Base-by-base conservation (phyloP, 768 basidiomycete species). In the Cytidiella melzeri region DNA sequence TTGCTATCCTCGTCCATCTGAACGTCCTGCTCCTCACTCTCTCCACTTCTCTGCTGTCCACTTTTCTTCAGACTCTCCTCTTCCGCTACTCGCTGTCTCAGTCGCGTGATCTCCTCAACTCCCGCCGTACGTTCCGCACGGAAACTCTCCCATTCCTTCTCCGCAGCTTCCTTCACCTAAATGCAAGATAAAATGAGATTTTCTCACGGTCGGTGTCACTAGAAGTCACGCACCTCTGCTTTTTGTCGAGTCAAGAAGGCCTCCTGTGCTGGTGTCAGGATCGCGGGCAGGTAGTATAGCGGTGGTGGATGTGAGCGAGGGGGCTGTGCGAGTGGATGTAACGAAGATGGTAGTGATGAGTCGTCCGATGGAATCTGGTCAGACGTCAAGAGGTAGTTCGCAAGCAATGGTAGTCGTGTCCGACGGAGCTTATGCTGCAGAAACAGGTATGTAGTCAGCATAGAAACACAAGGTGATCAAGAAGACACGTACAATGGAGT, bases 361-460 rank as follows among this genome's bases (percentile, higher is more conserved):
- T 59, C 59, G 23, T 68, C 65, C 43, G 63, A 43, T 26, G 77
- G 75, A 49, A 89, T 78, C 47, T 66, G 66, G 64, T 91, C 88
- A 55, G 84, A 83, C 26, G 88, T 90, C 54, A 78, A 68, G 52
- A 92, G 68, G 71, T 85, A 92, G 63, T 86, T 82, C 53, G 85
- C 76, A 36, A 90, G 69, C 18, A 84, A 60, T 3, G 87, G 86
- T n/a, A 87, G 71, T 47, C 84, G 79, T 61, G 73, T 79, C 38
- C 79, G 75, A 53, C 87, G 81, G 53, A 83, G 76, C 64, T 88
- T 88, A 66, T 83, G 79, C 87, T 90, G 54, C 30, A 30, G 4
- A 18, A 12, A 11, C 5, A 10, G 18, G 40, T n/a, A n/a, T n/a
- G n/a, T n/a, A n/a, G n/a, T n/a, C n/a, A n/a, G n/a, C n/a, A n/a